phyloP scores from a whole-genome alignment of 164 flowering plant species.

The Saururus chinensis region DNA sequence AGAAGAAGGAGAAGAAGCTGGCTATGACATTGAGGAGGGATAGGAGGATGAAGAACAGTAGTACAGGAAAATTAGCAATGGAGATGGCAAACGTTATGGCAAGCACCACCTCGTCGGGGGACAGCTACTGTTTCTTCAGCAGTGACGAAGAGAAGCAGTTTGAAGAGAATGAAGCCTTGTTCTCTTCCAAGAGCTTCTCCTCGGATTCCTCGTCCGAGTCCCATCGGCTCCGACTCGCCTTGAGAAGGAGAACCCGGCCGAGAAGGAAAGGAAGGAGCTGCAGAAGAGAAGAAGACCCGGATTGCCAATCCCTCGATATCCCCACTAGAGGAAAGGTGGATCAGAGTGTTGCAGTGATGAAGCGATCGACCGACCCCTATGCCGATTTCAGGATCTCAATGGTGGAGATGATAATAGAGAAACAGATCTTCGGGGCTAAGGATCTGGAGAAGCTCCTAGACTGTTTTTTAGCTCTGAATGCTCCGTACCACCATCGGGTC shows the following conservation, averaged over 20 bases:
- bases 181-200: conserved; percentile 40
- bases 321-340: conserved; percentile 13
- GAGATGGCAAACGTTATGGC: neutral
- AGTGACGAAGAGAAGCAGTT: conserved; percentile 38
- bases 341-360: conserved; percentile 65
- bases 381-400: conserved; percentile 65
- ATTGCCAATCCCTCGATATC: neutral
- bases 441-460: conserved; percentile 55
- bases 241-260: conserved; percentile 12
- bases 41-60: conserved; percentile 1
- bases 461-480: conserved; percentile 64
- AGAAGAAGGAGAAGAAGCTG: conserved; percentile 3
- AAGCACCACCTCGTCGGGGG: conserved; percentile 4
- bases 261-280: conserved; percentile 1
- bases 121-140: conserved; percentile 29
- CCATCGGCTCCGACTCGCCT: neutral
- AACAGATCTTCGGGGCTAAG: conserved; percentile 41
- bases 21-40: conserved; percentile 5
- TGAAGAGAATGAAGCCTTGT: conserved; percentile 27
- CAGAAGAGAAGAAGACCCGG: neutral
- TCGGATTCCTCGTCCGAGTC: conserved; percentile 35
- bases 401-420: conserved; percentile 84
- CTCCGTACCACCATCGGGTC: conserved; percentile 41
- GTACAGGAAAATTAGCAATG: neutral
- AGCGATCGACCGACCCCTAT: conserved; percentile 55